Conservation (phyloP, 2,329 filamentous ascomycete genomes). For the Colletotrichum sp. region DNA sequence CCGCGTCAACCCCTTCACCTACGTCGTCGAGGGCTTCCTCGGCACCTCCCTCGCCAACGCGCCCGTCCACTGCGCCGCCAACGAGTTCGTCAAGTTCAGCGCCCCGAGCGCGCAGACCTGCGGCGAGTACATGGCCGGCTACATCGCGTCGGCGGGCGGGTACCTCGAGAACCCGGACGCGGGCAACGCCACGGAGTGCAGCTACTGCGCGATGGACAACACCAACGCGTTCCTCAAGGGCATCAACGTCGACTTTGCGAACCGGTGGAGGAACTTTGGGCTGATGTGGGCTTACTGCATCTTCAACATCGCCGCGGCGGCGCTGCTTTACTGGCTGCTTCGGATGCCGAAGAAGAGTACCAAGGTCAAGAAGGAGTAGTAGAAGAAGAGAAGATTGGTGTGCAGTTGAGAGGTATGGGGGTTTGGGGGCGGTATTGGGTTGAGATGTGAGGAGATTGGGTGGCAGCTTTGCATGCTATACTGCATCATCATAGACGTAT, state of each 20-base stretch:
- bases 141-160: constrained; percentile 10
- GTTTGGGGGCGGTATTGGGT: background rate
- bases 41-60: constrained; percentile 27
- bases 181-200: constrained; percentile 44
- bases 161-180: constrained; percentile 11
- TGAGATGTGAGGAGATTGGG: background rate
- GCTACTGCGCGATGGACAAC: constrained; percentile 43
- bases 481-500: background rate
- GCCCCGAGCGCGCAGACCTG: constrained; percentile 14
- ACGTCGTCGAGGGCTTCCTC: constrained; percentile 32
- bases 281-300: constrained; percentile 57
- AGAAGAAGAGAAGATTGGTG: too few relatives aligned
- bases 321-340: constrained; percentile 52
- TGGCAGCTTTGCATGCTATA: background rate
- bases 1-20: constrained; percentile 31
- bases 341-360: constrained; percentile 30
- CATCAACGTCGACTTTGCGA: constrained; percentile 48
- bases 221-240: constrained; percentile 41
- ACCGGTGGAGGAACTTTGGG: constrained; percentile 62
- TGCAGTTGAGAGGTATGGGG: background rate
- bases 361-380: background rate
- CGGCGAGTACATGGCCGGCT: constrained; percentile 14
- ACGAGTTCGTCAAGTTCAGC: constrained; percentile 18
- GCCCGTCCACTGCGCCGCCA: constrained; percentile 9
- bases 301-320: constrained; percentile 51